Percentiles rank a stretch among this genome's conserved stretches.
Conservation (phyloP, 352 stramenopile species). For the Pythium aristosporum region DNA sequence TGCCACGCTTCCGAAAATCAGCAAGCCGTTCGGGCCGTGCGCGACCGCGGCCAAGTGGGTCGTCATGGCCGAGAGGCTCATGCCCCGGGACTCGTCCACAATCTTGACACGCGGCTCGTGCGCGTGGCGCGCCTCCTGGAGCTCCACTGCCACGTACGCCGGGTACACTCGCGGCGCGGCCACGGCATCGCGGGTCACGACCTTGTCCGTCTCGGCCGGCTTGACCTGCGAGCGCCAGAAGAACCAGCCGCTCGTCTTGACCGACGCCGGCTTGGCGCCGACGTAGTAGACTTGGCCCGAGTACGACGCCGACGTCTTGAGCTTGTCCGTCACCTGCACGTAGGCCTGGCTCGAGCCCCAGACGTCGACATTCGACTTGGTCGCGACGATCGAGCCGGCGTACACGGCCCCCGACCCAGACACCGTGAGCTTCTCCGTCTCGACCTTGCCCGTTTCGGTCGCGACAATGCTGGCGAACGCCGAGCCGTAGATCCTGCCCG, state of each 20-base stretch:
- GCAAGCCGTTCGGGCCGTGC: slow-evolving; percentile 31
- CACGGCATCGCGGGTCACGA: slow-evolving; percentile 32
- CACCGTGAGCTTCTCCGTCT: slow-evolving; percentile 49
- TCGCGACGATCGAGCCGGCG: slow-evolving; percentile 43
- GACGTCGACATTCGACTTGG: slow-evolving; percentile 39
- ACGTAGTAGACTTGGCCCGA: slow-evolving; percentile 57
- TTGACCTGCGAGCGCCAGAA: slow-evolving; percentile 58
- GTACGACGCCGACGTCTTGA: slow-evolving; percentile 49
- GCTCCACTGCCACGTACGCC: slow-evolving; percentile 17
- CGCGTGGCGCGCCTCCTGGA: slow-evolving; percentile 28
- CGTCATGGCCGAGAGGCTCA: slow-evolving; percentile 8
- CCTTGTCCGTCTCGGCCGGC: slow-evolving; percentile 37
- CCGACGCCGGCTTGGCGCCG: slow-evolving; percentile 31
- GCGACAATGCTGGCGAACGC: slow-evolving; percentile 37
- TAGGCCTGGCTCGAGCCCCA: slow-evolving; percentile 46
- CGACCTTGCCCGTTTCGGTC: slow-evolving; percentile 34
- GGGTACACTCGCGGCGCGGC: slow-evolving; percentile 21
- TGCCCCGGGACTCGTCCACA: slow-evolving; percentile 9
- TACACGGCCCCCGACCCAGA: slow-evolving; percentile 48
- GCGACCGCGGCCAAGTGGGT: slow-evolving; percentile 22
- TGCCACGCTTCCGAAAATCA: slow-evolving; percentile 40
- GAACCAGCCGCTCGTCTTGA: slow-evolving; percentile 56
- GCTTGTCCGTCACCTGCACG: slow-evolving; percentile 46
- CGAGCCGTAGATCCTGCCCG: slow-evolving; percentile 47
- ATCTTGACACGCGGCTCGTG: slow-evolving; percentile 36